A percentile compares a stretch with the other conserved stretches of the same genome.
Conservation (phyloP, 768 basidiomycete genomes). For the Russula ochroleuca region DNA sequence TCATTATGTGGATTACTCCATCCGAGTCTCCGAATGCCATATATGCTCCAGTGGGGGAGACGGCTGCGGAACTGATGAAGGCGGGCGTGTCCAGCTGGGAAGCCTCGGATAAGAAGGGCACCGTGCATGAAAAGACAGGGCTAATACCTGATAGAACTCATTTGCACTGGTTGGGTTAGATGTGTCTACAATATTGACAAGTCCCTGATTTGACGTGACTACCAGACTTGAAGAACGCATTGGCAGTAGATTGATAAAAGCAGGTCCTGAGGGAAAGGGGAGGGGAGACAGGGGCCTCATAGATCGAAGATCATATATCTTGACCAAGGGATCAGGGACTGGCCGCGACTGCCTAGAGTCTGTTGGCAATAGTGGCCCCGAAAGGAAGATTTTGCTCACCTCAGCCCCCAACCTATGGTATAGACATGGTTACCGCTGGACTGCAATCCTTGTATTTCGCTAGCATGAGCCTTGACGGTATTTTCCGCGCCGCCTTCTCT, state of each 20-base stretch:
- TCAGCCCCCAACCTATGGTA: slow-evolving; percentile 82
- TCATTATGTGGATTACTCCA: slow-evolving; percentile 76
- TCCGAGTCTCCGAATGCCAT: slow-evolving; percentile 89
- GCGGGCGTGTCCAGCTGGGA: slow-evolving; percentile 65
- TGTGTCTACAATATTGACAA: slow-evolving; percentile 82
- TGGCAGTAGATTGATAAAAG: slow-evolving; percentile 79
- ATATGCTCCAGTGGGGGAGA: slow-evolving; percentile 86
- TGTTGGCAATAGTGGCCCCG: not conserved
- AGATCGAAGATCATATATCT: slow-evolving; percentile 84
- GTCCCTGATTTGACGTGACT: slow-evolving; percentile 73
- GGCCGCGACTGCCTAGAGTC: slow-evolving; percentile 73
- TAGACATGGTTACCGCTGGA: slow-evolving; percentile 74
- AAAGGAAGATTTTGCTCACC: slow-evolving; percentile 43
- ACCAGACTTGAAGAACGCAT: slow-evolving; percentile 69
- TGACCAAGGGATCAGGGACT: slow-evolving; percentile 86
- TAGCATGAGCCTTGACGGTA: slow-evolving; percentile 71
- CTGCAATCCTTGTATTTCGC: slow-evolving; percentile 79
- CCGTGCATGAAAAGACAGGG: not conserved
- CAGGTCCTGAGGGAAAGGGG: slow-evolving; percentile 80
- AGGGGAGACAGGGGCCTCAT: slow-evolving; percentile 81
- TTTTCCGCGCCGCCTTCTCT: slow-evolving; percentile 47
- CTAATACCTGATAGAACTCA: slow-evolving; percentile 74
- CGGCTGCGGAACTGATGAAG: slow-evolving; percentile 71
- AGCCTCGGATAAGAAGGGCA: not conserved
- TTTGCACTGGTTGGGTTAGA: slow-evolving; percentile 59